Evolutionary conservation across 495 filamentous ascomycete species (phyloP), one percentile per base, ranked within the genome.

Genomic region (Hypoxylon perforatum): DNA sequence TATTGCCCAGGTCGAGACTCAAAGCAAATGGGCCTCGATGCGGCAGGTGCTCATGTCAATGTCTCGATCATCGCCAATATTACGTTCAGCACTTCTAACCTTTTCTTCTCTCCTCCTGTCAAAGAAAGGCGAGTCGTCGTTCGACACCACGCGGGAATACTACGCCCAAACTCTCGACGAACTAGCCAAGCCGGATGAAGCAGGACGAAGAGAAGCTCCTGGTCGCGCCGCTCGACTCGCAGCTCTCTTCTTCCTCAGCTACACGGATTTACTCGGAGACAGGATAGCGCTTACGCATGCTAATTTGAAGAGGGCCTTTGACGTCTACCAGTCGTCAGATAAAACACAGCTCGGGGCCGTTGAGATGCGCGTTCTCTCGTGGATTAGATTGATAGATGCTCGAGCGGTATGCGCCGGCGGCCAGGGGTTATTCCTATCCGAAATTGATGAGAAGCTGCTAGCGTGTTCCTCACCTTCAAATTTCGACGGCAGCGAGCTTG

Each of bases 401-500:
- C 57, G 77, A 4, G 77, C 78, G 11, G 75, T 75, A 12, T 76
- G 74, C 30, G 78, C 76, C 14, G 77, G 77, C 18, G 76, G 76
- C 9, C 76, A 79, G 18, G 77, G 78, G 11, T 60, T 79, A 15
- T 80, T 78, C 61, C 58, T 76, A 8, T 55, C 63, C 10, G 69
- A 74, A 36, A 69, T 69, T 12, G 74, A 76, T 19, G 70, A 75
- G 18, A 65, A 50, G 15, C 58, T 69, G 18, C 45, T 65, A 1
- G 57, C 57, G 19, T 55, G 67, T 4, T 51, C 69, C 12, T 70
- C 68, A 6, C 64, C 57, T 21, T 62, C 66, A 18, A 70, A 35
- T 14, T 51, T 66, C 38, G 60, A 69, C 22, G 52, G 38, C 12
- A 51, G 50, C 28, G 58, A 54, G 28, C 25, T 46, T 42, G 55